These are phyloP conservation scores for Epichloe typhina DNA, from an alignment of 2,329 filamentous ascomycete genomes.

Conservation along the genomic window DNA sequence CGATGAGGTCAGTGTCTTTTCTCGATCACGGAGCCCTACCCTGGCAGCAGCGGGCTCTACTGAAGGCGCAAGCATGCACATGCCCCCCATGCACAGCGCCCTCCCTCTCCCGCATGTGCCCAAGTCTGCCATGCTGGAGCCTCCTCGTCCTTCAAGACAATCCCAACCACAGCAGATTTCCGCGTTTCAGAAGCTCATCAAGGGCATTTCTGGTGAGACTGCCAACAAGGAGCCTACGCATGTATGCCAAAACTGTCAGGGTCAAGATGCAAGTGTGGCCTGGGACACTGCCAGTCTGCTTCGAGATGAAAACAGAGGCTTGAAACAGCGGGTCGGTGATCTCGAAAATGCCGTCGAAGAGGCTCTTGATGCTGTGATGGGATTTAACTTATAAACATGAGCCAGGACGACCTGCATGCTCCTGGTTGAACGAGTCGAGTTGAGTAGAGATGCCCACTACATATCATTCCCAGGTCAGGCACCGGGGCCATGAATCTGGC, in stretches of 20 bases:
- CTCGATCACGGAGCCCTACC: conserved; percentile 44
- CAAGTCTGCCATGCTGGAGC: conserved; percentile 14
- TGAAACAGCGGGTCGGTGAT: conserved; percentile 46
- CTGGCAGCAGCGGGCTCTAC: conserved; percentile 23
- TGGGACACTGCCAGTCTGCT: conserved; percentile 53
- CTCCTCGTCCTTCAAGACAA: conserved; percentile 22
- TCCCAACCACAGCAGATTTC: conserved; percentile 18
- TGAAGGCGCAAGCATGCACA: neutral
- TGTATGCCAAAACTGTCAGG: conserved; percentile 43
- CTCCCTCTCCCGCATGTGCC: conserved; percentile 7
- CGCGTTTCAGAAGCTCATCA: conserved; percentile 29
- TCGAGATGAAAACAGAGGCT: conserved; percentile 46
- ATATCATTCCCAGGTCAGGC: neutral
- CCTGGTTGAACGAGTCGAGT: neutral
- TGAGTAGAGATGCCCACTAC: neutral
- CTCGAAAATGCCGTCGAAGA: conserved; percentile 48
- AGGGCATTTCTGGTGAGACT: conserved; percentile 26
- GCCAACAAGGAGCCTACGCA: conserved; percentile 12
- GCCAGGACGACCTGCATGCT: neutral
- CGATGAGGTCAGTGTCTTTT: conserved; percentile 46
- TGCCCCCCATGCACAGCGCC: neutral
- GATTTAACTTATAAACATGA: conserved; percentile 18
- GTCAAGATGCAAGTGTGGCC: conserved; percentile 44
- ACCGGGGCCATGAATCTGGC: neutral
- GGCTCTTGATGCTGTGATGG: conserved; percentile 46